These are phyloP conservation scores for Fusarium sp. DNA, from an alignment of 2,329 filamentous ascomycete genomes.

Conservation along the genomic window DNA sequence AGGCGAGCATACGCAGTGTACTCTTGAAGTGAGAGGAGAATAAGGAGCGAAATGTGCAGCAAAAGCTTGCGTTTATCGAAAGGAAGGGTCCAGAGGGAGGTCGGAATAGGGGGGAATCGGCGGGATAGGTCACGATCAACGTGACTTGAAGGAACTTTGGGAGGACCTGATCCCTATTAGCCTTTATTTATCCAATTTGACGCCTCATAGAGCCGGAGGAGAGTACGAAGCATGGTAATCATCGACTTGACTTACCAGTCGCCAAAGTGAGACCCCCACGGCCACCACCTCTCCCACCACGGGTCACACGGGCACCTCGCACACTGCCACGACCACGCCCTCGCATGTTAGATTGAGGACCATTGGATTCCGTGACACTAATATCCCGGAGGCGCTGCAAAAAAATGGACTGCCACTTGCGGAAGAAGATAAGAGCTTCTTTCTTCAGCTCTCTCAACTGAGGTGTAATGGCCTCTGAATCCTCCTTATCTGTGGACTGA, in stretches of 20 bases:
- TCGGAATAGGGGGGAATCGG: conserved; percentile 73
- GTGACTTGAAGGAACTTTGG: conserved; percentile 60
- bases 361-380: conserved; percentile 62
- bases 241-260: conserved; percentile 54
- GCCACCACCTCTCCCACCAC: conserved; percentile 53
- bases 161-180: conserved; percentile 51
- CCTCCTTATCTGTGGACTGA: conserved; percentile 53
- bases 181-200: not conserved
- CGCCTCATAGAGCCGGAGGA: not conserved
- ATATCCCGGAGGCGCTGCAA: conserved; percentile 80
- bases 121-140: conserved; percentile 64
- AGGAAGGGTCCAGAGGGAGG: conserved; percentile 71
- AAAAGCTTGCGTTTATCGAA: conserved; percentile 76
- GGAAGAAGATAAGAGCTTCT: conserved; percentile 79
- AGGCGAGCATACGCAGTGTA: conserved; percentile 83
- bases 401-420: conserved; percentile 83
- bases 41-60: conserved; percentile 79
- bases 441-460: conserved; percentile 77
- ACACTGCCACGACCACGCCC: conserved; percentile 57
- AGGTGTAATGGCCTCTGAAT: conserved; percentile 57
- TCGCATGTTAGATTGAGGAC: conserved; percentile 46
- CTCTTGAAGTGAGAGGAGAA: conserved; percentile 82
- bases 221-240: not conserved
- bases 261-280: conserved; percentile 52
- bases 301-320: conserved; percentile 51